A percentile compares a stretch with the other conserved stretches of the same genome.
Conservation (phyloP, 129 eudicot genomes). For the Centrapalus pauciflorus region DNA sequence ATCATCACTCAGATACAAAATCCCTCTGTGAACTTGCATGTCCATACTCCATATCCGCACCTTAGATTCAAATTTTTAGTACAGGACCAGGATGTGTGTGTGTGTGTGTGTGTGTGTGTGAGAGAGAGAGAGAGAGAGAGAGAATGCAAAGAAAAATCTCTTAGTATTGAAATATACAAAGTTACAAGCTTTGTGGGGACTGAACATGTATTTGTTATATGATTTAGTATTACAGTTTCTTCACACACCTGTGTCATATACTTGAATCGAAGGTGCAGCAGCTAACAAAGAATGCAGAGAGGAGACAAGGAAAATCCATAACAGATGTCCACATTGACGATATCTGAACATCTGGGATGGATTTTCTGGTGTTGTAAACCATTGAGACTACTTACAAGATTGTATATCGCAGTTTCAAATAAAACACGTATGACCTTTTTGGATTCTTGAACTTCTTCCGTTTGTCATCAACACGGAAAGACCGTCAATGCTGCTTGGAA, state of each 20-base stretch:
- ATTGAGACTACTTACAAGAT: conserved; percentile 13
- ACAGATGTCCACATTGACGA: conserved; percentile 25
- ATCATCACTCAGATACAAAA: too few relatives aligned
- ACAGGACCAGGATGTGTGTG: too few relatives aligned
- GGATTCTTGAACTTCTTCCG: conserved; percentile 6
- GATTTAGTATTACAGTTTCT: conserved; percentile 9
- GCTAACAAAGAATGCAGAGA: conserved; percentile 20
- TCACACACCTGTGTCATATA: conserved; percentile 21
- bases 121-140: background rate
- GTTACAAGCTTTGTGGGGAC: conserved; percentile 2
- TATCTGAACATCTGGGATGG: conserved; percentile 26
- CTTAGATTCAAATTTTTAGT: background rate
- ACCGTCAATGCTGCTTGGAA: conserved; percentile 40
- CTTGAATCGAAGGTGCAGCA: conserved; percentile 14
- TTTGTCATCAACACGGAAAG: conserved; percentile 18
- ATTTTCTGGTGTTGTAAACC: conserved; percentile 19
- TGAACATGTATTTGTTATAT: conserved; percentile 11
- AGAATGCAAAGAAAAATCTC: background rate
- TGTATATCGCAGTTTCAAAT: background rate
- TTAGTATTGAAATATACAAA: conserved; percentile 17
- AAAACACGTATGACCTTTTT: background rate
- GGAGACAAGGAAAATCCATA: conserved; percentile 22
- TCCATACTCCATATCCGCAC: background rate
- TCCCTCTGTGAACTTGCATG: too few relatives aligned
- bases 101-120: conserved; percentile 6